A percentile compares a stretch with the other conserved stretches of the same genome.
Evolutionary conservation across 192 early-diverging fungal genomes (phyloP).

Genomic region (Podochytrium sp.): DNA sequence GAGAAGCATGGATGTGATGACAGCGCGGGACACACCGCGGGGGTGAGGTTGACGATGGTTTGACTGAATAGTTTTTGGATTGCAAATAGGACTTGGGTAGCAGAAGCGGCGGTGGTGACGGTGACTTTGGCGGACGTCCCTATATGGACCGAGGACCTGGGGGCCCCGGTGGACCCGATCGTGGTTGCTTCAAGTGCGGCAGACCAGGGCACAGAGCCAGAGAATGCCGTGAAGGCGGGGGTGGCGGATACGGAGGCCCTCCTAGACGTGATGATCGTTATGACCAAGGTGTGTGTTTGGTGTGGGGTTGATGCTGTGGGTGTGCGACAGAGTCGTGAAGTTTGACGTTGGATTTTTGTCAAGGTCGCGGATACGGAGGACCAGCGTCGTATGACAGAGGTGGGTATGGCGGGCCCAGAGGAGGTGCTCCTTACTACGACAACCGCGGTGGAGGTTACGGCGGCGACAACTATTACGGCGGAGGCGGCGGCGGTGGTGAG

Average conservation of each 20-base stretch:
- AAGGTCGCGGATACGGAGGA: conserved; percentile 20
- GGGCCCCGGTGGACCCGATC: background rate
- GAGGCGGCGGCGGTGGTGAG: too few relatives aligned
- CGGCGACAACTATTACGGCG: too few relatives aligned
- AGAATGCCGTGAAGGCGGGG: conserved; percentile 22
- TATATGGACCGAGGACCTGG: conserved; percentile 7
- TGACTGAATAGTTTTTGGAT: background rate
- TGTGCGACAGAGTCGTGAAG: background rate
- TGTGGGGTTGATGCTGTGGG: background rate
- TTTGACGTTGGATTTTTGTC: background rate
- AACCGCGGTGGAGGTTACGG: background rate
- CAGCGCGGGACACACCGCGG: too few relatives aligned
- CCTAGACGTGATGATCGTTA: conserved; percentile 27
- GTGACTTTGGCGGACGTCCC: background rate
- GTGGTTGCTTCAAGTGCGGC: conserved; percentile 29
- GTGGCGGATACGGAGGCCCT: conserved; percentile 29
- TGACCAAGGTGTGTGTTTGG: conserved; percentile 30
- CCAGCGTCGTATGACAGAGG: conserved; percentile 11
- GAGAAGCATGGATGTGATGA: too few relatives aligned
- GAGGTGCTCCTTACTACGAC: background rate
- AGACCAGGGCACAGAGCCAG: conserved; percentile 16
- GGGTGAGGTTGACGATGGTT: background rate
- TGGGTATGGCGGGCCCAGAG: conserved; percentile 9
- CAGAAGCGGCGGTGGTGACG: conserved; percentile 11
- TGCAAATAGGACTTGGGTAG: conserved; percentile 12